Evolutionary conservation across 2,329 filamentous ascomycete species (phyloP), one percentile per base, ranked within the genome.

Genomic region (Corinectria fuckeliana): DNA sequence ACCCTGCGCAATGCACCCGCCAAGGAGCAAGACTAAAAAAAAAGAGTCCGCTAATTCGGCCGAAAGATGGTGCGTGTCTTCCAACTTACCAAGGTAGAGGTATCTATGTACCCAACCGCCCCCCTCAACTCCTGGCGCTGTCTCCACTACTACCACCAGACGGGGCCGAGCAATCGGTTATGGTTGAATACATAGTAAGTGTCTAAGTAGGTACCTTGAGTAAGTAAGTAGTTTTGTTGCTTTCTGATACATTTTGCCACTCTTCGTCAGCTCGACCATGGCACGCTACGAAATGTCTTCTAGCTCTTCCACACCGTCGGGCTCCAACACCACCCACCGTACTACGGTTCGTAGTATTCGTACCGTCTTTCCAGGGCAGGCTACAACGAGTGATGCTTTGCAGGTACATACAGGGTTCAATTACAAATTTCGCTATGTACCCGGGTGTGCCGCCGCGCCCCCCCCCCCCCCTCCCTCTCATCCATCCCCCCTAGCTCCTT

Each of bases 121-220:
- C n/a, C 25, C 23, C 21, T 50, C 34, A 39, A 50, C 48, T 52
- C 38, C 36, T 38, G 36, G 38, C 49, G 36, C 38, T 26, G 49
- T 42, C 49, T 32, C 26, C 11, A 32, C 49, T 30, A 16, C 36
- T n/a, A 23, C 8, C 14, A 8, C 30, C 8, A n/a, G n/a, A 28
- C 26, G 26, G 26, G 11, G 26, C 26, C 26, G 11, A 28, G 26
- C 26, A 3, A 7, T 3, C 26, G 26, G 26, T 8, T 28, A 28
- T 28, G 32, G 32, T 8, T 36, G 3, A n/a, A n/a, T n/a, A n/a
- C n/a, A n/a, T n/a, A n/a, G n/a, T n/a, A n/a, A n/a, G n/a, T n/a
- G n/a, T n/a, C n/a, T n/a, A n/a, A n/a, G n/a, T n/a, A n/a, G n/a
- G n/a, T n/a, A n/a, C n/a, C n/a, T n/a, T n/a, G n/a, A n/a, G n/a